phyloP scores from a whole-genome alignment of 2,329 filamentous ascomycete species.

The Fusarium abutilonis region DNA sequence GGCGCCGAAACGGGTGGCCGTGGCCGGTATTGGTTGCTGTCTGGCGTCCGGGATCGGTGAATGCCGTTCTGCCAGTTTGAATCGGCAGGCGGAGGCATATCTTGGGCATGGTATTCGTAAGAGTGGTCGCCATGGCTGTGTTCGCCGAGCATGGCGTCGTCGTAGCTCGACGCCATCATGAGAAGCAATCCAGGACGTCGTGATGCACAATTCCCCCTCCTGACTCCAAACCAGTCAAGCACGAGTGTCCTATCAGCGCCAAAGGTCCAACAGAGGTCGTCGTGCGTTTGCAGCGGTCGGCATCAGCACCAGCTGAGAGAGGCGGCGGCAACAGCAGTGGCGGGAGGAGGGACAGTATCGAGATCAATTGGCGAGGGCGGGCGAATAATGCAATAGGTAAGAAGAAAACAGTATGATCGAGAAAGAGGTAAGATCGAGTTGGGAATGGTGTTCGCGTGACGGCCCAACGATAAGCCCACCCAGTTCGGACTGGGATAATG shows the following conservation, averaged over 20 bases:
- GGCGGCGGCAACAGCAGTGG: slow-evolving; percentile 16
- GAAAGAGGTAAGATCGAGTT: slow-evolving; percentile 30
- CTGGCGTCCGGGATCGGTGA: slow-evolving; percentile 51
- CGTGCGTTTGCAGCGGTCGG: slow-evolving; percentile 50
- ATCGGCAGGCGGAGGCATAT: slow-evolving; percentile 48
- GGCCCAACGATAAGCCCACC: slow-evolving; percentile 40
- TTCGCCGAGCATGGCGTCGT: slow-evolving; percentile 54
- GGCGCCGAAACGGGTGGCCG: slow-evolving; percentile 51
- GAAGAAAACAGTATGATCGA: slow-evolving; percentile 24
- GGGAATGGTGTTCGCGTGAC: slow-evolving; percentile 44
- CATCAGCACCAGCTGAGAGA: slow-evolving; percentile 50
- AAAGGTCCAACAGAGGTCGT: slow-evolving; percentile 48
- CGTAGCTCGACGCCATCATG: slow-evolving; percentile 60
- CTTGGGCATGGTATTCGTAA: slow-evolving; percentile 39
- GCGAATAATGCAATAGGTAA: slow-evolving; percentile 33
- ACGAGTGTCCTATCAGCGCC: slow-evolving; percentile 46
- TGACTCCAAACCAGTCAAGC: slow-evolving; percentile 41
- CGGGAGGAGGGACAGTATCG: slow-evolving; percentile 17
- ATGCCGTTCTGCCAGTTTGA: slow-evolving; percentile 52
- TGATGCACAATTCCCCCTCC: slow-evolving; percentile 42
- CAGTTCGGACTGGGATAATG: slow-evolving; percentile 38
- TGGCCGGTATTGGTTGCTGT: slow-evolving; percentile 49
- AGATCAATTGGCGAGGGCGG: slow-evolving; percentile 45
- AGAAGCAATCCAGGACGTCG: slow-evolving; percentile 41
- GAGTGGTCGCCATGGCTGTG: slow-evolving; percentile 48